Percentiles rank a stretch among this genome's conserved stretches.
These are phyloP conservation scores for Zizania latifolia DNA, from an alignment of 176 grass and related monocot genomes.

Conservation along the genomic window DNA sequence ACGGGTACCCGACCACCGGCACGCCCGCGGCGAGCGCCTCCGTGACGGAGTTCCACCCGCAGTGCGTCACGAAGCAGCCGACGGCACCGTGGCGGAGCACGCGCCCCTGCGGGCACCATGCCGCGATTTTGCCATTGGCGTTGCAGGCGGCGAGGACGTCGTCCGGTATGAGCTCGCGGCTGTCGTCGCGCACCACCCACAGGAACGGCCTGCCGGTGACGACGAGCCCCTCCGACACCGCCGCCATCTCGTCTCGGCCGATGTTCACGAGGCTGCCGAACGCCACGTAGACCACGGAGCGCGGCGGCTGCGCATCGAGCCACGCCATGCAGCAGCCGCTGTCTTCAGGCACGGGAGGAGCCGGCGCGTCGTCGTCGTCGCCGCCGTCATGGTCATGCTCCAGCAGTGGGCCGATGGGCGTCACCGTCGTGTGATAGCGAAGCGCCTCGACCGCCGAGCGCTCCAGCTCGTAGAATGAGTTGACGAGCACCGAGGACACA, in stretches of 20 bases:
- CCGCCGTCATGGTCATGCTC: not conserved
- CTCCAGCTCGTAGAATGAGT: slow-evolving; percentile 56
- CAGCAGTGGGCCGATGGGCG: slow-evolving; percentile 45
- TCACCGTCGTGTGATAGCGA: not conserved
- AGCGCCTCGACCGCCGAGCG: slow-evolving; percentile 6
- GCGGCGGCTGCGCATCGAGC: slow-evolving; percentile 26
- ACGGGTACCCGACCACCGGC: slow-evolving; percentile 50
- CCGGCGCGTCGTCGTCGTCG: not conserved
- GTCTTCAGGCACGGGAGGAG: not conserved
- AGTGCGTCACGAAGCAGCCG: slow-evolving; percentile 61
- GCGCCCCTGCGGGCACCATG: slow-evolving; percentile 47
- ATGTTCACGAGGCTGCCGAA: slow-evolving; percentile 53
- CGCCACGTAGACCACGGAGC: slow-evolving; percentile 51
- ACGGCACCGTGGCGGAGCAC: slow-evolving; percentile 44
- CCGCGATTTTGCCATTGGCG: not conserved
- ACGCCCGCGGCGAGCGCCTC: slow-evolving; percentile 47
- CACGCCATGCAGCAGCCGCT: slow-evolving; percentile 31
- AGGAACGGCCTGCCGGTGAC: slow-evolving; percentile 28
- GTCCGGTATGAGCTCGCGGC: not conserved
- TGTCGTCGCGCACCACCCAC: slow-evolving; percentile 50
- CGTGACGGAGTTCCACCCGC: slow-evolving; percentile 67
- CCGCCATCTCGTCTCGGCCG: slow-evolving; percentile 26
- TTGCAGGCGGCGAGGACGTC: not conserved
- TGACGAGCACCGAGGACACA: slow-evolving; percentile 41
- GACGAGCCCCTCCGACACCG: slow-evolving; percentile 31